Conservation (phyloP, 139 green algal species). For the Chlorella ohadii region DNA sequence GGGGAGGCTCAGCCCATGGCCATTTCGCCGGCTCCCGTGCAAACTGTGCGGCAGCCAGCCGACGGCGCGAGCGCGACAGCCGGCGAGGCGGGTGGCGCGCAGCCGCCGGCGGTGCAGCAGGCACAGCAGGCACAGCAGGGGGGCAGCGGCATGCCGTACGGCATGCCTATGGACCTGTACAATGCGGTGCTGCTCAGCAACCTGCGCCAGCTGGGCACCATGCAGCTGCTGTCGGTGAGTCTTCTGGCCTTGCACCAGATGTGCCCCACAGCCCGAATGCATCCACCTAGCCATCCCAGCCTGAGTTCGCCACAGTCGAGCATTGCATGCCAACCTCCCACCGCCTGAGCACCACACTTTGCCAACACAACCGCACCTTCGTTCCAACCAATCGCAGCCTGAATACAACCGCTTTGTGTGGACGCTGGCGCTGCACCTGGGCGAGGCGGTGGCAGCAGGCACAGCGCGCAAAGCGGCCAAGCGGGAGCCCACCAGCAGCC, state of each 20-base stretch:
- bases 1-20: no score
- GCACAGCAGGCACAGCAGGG: not conserved
- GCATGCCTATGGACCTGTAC: slow-evolving; percentile 55
- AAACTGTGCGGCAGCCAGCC: no score
- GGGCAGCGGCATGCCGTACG: slow-evolving; percentile 26
- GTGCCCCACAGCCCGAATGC: no score
- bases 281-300: no score
- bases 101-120: no score
- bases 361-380: not conserved
- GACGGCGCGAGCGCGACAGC: no score
- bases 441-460: not conserved
- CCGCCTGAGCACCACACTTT: not conserved
- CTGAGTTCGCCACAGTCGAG: no score
- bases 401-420: slow-evolving; percentile 18
- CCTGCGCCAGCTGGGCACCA: slow-evolving; percentile 24
- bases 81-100: no score
- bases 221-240: slow-evolving; percentile 48
- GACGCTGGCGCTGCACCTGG: not conserved
- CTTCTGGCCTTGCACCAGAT: no score
- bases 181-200: slow-evolving; percentile 43
- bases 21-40: no score
- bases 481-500: slow-evolving; percentile 30
- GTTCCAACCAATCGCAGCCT: not conserved
- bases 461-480: slow-evolving; percentile 26
- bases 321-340: no score